Percentiles rank a stretch among this genome's conserved stretches.
phyloP scores from a whole-genome alignment of 2,329 filamentous ascomycete species.

The Claviceps sp. region DNA sequence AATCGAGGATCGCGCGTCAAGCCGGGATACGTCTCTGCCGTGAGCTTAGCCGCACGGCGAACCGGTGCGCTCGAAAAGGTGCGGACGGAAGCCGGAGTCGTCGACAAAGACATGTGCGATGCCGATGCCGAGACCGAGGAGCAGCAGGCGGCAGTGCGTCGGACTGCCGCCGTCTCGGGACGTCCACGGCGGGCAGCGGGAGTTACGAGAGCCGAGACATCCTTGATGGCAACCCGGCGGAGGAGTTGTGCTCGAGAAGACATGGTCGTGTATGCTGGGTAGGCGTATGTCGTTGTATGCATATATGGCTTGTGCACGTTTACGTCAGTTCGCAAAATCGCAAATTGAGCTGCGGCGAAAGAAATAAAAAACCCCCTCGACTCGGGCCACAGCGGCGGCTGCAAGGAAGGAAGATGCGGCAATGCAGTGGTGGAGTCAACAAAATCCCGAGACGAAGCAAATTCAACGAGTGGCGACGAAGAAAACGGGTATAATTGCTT shows the following conservation, averaged over 20 bases:
- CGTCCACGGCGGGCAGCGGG: not conserved
- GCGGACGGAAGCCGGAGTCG: slow-evolving; percentile 12
- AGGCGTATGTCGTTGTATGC: not conserved
- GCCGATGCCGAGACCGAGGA: slow-evolving; percentile 5
- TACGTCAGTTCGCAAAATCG: not conserved
- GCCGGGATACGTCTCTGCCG: slow-evolving; percentile 72
- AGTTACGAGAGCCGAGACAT: slow-evolving; percentile 2
- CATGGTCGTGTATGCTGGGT: not conserved
- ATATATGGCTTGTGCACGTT: not conserved
- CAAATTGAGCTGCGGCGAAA: too few species aligned
- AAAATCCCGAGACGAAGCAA: too few species aligned
- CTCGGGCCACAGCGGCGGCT: too few species aligned
- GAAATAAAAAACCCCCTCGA: too few species aligned
- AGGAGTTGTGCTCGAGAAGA: slow-evolving; percentile 5
- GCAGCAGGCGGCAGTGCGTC: not conserved
- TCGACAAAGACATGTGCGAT: slow-evolving; percentile 10
- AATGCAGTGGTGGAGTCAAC: too few species aligned
- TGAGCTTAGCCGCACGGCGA: slow-evolving; percentile 45
- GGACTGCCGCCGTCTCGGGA: not conserved
- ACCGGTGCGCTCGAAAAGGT: slow-evolving; percentile 12
- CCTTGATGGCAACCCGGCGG: not conserved
- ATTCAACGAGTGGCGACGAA: too few species aligned
- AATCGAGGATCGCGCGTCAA: slow-evolving; percentile 71
- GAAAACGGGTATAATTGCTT: too few species aligned
- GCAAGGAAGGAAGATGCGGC: too few species aligned